Conservation (phyloP, 345 rosid genomes). For the Psidium guajava region DNA sequence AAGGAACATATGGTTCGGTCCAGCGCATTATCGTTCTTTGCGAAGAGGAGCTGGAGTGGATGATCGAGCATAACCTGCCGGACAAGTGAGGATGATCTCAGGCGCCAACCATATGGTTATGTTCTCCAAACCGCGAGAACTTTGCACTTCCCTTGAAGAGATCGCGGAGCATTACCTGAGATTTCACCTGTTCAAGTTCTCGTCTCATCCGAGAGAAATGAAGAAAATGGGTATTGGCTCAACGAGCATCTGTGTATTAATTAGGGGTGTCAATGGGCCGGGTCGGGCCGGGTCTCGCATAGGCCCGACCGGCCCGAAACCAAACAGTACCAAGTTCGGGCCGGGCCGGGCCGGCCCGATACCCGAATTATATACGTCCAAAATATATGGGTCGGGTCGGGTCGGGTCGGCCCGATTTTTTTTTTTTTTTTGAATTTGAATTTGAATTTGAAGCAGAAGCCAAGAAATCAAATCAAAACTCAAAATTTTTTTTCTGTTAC, state of each 20-base stretch:
- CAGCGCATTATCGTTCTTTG: constrained; percentile 5
- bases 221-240: not conserved
- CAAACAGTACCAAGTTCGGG: no score
- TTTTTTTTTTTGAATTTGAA: no score
- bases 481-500: no score
- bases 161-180: not conserved
- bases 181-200: not conserved
- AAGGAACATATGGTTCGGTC: constrained; percentile 14
- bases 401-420: no score
- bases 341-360: no score
- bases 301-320: no score
- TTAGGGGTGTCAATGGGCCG: no score
- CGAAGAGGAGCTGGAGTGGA: constrained; percentile 2
- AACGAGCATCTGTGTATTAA: not conserved
- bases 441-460: no score
- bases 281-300: no score
- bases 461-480: no score
- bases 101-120: constrained; percentile 17
- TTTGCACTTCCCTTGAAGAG: not conserved
- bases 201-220: not conserved
- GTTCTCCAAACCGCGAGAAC: constrained; percentile 15
- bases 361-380: no score
- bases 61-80: constrained; percentile 3
- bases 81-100: not conserved
- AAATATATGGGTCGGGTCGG: no score